A percentile compares a stretch with the other conserved stretches of the same genome.
phyloP scores from a whole-genome alignment of 495 filamentous ascomycete genomes.

The Collariella sp. region DNA sequence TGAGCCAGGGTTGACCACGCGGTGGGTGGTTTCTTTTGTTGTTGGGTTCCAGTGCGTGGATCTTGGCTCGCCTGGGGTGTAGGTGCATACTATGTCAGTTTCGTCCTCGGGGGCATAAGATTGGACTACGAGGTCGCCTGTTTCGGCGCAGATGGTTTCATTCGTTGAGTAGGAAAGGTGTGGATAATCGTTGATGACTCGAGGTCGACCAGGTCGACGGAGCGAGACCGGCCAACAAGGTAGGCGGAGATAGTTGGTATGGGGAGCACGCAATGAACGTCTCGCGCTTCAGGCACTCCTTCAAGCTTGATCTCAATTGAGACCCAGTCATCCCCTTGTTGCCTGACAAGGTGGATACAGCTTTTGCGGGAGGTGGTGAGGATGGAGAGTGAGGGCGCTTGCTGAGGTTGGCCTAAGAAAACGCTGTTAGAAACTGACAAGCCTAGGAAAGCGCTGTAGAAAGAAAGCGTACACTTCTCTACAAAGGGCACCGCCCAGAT shows the following conservation, averaged over 20 bases:
- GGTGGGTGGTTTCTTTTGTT: slow-evolving; percentile 28
- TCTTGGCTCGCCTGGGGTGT: slow-evolving; percentile 18
- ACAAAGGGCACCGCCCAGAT: slow-evolving; percentile 35
- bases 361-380: slow-evolving; percentile 36
- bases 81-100: slow-evolving; percentile 35
- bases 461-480: slow-evolving; percentile 29
- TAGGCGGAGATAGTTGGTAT: slow-evolving; percentile 38
- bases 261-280: slow-evolving; percentile 32
- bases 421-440: neutral
- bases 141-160: slow-evolving; percentile 43
- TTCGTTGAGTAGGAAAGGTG: slow-evolving; percentile 47
- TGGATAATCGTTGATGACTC: slow-evolving; percentile 43
- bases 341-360: slow-evolving; percentile 39
- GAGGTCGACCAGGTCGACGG: slow-evolving; percentile 48
- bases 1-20: slow-evolving; percentile 39
- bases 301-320: slow-evolving; percentile 31
- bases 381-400: slow-evolving; percentile 19
- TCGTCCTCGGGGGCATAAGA: slow-evolving; percentile 45
- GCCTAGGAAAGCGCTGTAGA: neutral
- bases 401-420: slow-evolving; percentile 7
- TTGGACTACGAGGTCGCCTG: slow-evolving; percentile 47
- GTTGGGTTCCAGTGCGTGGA: slow-evolving; percentile 28
- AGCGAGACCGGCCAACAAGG: slow-evolving; percentile 38
- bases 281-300: slow-evolving; percentile 19
- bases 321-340: slow-evolving; percentile 29